phyloP scores from a whole-genome alignment of 139 green algal species.

The Tetradesmus obliquus region DNA sequence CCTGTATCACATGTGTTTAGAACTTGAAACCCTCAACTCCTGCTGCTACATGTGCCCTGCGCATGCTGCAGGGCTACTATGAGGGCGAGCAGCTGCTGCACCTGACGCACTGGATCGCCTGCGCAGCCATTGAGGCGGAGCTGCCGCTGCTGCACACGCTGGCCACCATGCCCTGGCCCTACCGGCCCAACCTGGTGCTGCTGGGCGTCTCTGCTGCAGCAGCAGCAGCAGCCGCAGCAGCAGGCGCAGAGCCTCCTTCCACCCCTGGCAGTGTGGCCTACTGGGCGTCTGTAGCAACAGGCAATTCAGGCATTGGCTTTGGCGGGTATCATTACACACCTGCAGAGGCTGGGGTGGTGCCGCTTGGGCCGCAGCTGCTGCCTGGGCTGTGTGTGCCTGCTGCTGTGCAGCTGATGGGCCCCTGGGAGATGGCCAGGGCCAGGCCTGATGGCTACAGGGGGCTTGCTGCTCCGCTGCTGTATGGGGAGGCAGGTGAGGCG shows the following conservation, averaged over 20 bases:
- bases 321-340: slow-evolving; percentile 1
- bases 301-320: not conserved
- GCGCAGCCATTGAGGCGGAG: slow-evolving; percentile 54
- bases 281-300: slow-evolving; percentile 12
- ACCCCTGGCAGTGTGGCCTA: slow-evolving; percentile 25
- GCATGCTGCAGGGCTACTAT: slow-evolving; percentile 51
- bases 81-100: slow-evolving; percentile 55
- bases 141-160: slow-evolving; percentile 68
- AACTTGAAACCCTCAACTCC: not conserved
- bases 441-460: slow-evolving; percentile 74
- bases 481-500: slow-evolving; percentile 59
- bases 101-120: slow-evolving; percentile 61
- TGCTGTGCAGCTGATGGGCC: slow-evolving; percentile 43
- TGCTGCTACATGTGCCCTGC: not conserved
- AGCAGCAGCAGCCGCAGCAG: slow-evolving; percentile 14
- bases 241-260: not conserved
- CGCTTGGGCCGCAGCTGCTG: not conserved
- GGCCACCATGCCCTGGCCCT: slow-evolving; percentile 53
- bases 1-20: not conserved
- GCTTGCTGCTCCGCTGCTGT: slow-evolving; percentile 71
- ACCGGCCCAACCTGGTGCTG: slow-evolving; percentile 14
- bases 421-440: slow-evolving; percentile 38
- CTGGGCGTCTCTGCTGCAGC: not conserved
- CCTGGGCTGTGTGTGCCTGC: slow-evolving; percentile 16
- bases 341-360: slow-evolving; percentile 12